phyloP scores from a whole-genome alignment of 148 eudicot genomes.

The Diospyros lotus region DNA sequence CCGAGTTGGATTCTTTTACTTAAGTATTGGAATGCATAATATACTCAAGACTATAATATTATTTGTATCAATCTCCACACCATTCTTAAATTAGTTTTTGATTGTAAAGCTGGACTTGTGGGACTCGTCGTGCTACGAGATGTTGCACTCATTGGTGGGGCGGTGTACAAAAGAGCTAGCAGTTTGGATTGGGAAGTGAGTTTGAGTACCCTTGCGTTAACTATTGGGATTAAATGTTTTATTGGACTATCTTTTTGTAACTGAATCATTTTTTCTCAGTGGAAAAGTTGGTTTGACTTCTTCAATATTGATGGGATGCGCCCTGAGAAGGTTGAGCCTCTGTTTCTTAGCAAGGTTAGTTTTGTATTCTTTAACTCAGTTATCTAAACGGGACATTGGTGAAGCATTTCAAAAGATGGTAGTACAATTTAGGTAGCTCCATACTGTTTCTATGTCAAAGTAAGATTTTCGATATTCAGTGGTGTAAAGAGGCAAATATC shows the following conservation, averaged over 20 bases:
- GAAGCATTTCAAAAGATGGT: background rate
- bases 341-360: conserved; percentile 80
- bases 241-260: conserved; percentile 6
- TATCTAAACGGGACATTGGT: background rate
- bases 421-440: background rate
- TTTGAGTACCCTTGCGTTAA: background rate
- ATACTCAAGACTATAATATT: background rate
- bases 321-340: conserved; percentile 80
- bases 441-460: background rate
- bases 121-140: conserved; percentile 84
- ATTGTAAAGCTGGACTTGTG: conserved; percentile 78
- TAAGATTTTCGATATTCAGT: background rate
- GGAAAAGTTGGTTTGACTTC: conserved; percentile 84
- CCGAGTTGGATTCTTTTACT: background rate
- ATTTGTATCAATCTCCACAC: background rate
- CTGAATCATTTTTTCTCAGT: conserved; percentile 34
- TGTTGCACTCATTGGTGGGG: conserved; percentile 86
- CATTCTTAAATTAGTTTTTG: conserved; percentile 3
- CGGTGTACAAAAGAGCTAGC: conserved; percentile 78
- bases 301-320: conserved; percentile 73
- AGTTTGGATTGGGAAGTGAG: conserved; percentile 74
- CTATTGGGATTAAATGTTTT: background rate
- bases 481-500: background rate
- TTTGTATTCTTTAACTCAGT: conserved; percentile 7
- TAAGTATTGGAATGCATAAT: background rate